Percentiles rank a stretch among this genome's conserved stretches.
phyloP scores from a whole-genome alignment of 2,329 filamentous ascomycete genomes.

The Lecanicillium sp. region DNA sequence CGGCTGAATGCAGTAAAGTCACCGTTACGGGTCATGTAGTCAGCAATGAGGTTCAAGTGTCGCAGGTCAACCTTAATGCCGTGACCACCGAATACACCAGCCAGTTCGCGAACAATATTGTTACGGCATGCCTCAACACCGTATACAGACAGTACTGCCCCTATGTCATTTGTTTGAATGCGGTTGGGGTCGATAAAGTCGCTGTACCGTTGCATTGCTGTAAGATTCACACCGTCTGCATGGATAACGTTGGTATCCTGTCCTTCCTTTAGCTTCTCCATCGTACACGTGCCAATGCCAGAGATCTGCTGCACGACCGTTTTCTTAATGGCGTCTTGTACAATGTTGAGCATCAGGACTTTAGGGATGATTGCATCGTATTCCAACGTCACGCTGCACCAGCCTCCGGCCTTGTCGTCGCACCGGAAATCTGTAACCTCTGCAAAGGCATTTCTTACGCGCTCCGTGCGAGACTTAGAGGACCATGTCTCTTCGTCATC shows the following conservation, averaged over 20 bases:
- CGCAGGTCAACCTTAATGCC: conserved; percentile 86
- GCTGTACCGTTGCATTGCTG: conserved; percentile 82
- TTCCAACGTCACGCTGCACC: conserved; percentile 75
- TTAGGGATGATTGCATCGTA: conserved; percentile 78
- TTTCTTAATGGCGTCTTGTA: conserved; percentile 70
- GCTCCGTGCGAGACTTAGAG: conserved; percentile 47
- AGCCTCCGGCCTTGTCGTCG: conserved; percentile 63
- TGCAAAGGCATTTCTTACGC: conserved; percentile 53
- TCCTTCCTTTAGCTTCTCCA: conserved; percentile 29
- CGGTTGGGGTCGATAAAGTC: conserved; percentile 79
- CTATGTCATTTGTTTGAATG: conserved; percentile 88
- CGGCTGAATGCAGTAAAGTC: conserved; percentile 88
- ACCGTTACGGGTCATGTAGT: conserved; percentile 94
- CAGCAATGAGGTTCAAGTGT: conserved; percentile 90
- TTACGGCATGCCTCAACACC: conserved; percentile 88
- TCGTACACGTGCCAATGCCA: conserved; percentile 64
- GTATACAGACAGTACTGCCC: conserved; percentile 74
- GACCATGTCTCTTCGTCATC: conserved; percentile 29
- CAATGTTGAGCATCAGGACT: conserved; percentile 83
- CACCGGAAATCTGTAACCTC: conserved; percentile 73
- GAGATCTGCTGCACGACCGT: conserved; percentile 82
- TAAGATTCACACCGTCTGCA: conserved; percentile 79
- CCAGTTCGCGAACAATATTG: conserved; percentile 80
- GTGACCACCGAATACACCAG: conserved; percentile 79
- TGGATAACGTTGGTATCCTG: conserved; percentile 51